phyloP scores from a whole-genome alignment of 2,329 filamentous ascomycete species.

The Ophiostoma himal-ulmi region DNA sequence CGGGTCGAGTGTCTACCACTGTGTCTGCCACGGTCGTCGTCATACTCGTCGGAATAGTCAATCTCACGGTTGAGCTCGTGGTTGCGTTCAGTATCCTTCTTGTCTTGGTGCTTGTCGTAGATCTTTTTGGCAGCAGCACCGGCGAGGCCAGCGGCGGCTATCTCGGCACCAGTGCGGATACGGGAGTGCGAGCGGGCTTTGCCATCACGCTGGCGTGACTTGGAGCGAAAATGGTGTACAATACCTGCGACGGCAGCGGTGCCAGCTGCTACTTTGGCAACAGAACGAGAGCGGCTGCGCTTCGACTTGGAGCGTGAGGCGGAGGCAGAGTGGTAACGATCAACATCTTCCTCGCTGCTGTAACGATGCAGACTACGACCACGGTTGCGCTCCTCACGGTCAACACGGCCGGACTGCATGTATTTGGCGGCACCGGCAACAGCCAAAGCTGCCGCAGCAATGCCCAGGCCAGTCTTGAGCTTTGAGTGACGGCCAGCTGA shows the following conservation, averaged over 20 bases:
- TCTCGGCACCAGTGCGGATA: constrained; percentile 52
- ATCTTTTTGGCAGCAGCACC: constrained; percentile 57
- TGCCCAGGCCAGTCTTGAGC: constrained; percentile 56
- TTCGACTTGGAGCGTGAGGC: constrained; percentile 40
- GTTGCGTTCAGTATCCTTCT: constrained; percentile 45
- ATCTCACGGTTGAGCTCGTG: constrained; percentile 31
- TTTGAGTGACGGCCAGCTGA: constrained; percentile 40
- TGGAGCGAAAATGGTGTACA: constrained; percentile 52
- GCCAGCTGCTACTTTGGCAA: constrained; percentile 53
- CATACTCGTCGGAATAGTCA: constrained; percentile 33
- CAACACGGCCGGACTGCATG: constrained; percentile 53
- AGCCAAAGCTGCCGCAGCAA: constrained; percentile 58
- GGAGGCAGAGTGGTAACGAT: constrained; percentile 6
- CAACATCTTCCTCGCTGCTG: constrained; percentile 35
- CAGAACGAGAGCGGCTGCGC: constrained; percentile 40
- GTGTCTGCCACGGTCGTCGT: constrained; percentile 32
- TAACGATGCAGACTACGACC: constrained; percentile 50
- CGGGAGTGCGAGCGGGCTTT: constrained; percentile 43
- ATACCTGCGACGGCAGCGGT: constrained; percentile 54
- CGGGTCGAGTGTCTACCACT: constrained; percentile 28
- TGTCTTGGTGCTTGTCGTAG: constrained; percentile 56
- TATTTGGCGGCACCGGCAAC: constrained; percentile 62
- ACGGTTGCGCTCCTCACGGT: constrained; percentile 53
- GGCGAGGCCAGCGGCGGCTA: constrained; percentile 54
- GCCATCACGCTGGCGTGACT: constrained; percentile 44